These are phyloP conservation scores for Teratosphaeria nubilosa DNA, from an alignment of 2,329 filamentous ascomycete genomes.

Conservation along the genomic window DNA sequence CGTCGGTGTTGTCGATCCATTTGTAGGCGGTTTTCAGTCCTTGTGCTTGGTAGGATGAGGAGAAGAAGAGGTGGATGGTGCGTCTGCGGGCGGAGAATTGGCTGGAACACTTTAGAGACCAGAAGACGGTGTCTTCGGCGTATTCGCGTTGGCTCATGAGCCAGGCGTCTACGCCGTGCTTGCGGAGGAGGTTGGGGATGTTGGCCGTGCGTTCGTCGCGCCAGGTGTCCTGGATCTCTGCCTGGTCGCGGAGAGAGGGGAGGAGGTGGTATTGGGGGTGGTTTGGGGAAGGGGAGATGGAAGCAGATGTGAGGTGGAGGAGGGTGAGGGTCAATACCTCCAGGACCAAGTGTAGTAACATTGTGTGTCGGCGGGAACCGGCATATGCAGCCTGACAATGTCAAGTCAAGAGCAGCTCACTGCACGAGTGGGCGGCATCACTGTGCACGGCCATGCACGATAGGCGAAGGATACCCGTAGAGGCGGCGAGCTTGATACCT, in stretches of 20 bases:
- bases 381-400: background rate
- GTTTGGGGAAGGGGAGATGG: background rate
- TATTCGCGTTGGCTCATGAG: slow-evolving; percentile 14
- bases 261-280: slow-evolving; percentile 3
- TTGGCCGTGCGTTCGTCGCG: slow-evolving; percentile 9
- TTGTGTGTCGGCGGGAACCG: background rate
- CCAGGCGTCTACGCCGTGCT: slow-evolving; percentile 13
- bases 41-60: background rate
- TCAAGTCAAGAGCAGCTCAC: background rate
- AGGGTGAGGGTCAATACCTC: background rate
- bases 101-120: slow-evolving; percentile 12
- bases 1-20: slow-evolving; percentile 12
- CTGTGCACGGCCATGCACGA: background rate
- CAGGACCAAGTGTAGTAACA: background rate
- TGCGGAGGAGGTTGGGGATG: slow-evolving; percentile 9
- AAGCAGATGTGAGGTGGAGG: background rate
- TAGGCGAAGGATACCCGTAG: background rate
- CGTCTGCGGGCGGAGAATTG: slow-evolving; percentile 13
- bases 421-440: no score
- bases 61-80: slow-evolving; percentile 11
- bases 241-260: slow-evolving; percentile 11
- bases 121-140: slow-evolving; percentile 14
- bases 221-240: slow-evolving; percentile 10
- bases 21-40: slow-evolving; percentile 4
- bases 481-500: background rate